phyloP scores from a whole-genome alignment of 352 stramenopile species.

The Discostella stelligera region DNA sequence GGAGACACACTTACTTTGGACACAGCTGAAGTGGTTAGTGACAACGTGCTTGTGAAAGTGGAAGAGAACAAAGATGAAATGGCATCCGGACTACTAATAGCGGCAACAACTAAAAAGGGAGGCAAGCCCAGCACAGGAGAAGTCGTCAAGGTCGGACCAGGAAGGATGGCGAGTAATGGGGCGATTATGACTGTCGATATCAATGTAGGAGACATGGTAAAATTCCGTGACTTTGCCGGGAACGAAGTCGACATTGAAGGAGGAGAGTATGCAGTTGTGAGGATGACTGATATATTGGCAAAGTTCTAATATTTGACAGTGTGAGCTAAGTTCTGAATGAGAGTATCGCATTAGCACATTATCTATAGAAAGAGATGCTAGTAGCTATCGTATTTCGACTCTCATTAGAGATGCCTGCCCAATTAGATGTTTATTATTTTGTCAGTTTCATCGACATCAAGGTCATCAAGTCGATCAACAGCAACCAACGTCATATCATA shows the following conservation, averaged over 20 bases:
- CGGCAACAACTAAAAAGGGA: slow-evolving; percentile 52
- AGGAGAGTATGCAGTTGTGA: slow-evolving; percentile 78
- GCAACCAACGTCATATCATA: too few species aligned
- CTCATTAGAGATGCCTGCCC: too few species aligned
- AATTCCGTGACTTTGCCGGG: slow-evolving; percentile 81
- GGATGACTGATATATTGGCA: slow-evolving; percentile 75
- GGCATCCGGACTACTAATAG: slow-evolving; percentile 70
- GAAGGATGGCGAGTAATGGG: slow-evolving; percentile 78
- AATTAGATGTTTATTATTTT: too few species aligned
- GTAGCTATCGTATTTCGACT: too few species aligned
- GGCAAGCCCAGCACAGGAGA: slow-evolving; percentile 70
- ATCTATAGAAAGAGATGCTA: too few species aligned
- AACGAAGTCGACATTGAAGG: slow-evolving; percentile 78
- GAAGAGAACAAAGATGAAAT: slow-evolving; percentile 65
- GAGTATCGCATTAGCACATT: too few species aligned
- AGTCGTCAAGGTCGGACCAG: slow-evolving; percentile 84
- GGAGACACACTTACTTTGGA: slow-evolving; percentile 76
- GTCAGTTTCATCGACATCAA: too few species aligned
- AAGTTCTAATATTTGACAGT: slow-evolving; percentile 59
- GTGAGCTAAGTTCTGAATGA: neutral
- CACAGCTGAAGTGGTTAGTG: slow-evolving; percentile 71
- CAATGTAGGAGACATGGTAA: slow-evolving; percentile 69
- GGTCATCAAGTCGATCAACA: too few species aligned
- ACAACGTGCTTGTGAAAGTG: slow-evolving; percentile 83
- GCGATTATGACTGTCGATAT: slow-evolving; percentile 73